Evolutionary conservation across 441 rosid genomes (phyloP).

Genomic region (Brassica hybrid): DNA sequence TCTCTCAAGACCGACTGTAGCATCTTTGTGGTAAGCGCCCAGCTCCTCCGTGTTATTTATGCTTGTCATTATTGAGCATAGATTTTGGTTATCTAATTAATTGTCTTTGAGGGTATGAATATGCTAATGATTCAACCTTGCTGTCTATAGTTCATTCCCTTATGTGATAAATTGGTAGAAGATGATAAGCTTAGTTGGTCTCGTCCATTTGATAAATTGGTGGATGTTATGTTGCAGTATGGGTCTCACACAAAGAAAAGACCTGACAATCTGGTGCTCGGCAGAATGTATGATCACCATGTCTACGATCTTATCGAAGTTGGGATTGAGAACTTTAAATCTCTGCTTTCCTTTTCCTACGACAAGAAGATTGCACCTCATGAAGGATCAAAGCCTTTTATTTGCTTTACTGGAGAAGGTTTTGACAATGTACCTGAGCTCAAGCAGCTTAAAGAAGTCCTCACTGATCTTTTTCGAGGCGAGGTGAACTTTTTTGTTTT

Average conservation of each 20-base stretch:
- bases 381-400: slow-evolving; percentile 59
- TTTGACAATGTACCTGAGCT: slow-evolving; percentile 80
- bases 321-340: slow-evolving; percentile 83
- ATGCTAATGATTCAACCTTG: not conserved
- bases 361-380: slow-evolving; percentile 83
- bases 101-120: not conserved
- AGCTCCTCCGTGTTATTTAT: no score
- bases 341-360: slow-evolving; percentile 62
- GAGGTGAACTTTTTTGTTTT: slow-evolving; percentile 51
- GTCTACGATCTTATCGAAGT: slow-evolving; percentile 91
- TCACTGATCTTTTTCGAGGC: slow-evolving; percentile 82
- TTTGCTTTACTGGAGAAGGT: slow-evolving; percentile 48
- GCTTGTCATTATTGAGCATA: not conserved
- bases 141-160: not conserved
- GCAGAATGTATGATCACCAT: slow-evolving; percentile 82
- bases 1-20: slow-evolving; percentile 94
- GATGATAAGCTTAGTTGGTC: not conserved
- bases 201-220: no score
- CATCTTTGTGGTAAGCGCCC: slow-evolving; percentile 68
- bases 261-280: slow-evolving; percentile 88
- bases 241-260: slow-evolving; percentile 93
- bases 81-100: not conserved
- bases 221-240: slow-evolving; percentile 55
- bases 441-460: slow-evolving; percentile 87
- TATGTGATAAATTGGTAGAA: not conserved